Percentiles rank a stretch among this genome's conserved stretches.
Evolutionary conservation across 306 rosid species (phyloP).

Genomic region (Fragaria nilgerrensis): DNA sequence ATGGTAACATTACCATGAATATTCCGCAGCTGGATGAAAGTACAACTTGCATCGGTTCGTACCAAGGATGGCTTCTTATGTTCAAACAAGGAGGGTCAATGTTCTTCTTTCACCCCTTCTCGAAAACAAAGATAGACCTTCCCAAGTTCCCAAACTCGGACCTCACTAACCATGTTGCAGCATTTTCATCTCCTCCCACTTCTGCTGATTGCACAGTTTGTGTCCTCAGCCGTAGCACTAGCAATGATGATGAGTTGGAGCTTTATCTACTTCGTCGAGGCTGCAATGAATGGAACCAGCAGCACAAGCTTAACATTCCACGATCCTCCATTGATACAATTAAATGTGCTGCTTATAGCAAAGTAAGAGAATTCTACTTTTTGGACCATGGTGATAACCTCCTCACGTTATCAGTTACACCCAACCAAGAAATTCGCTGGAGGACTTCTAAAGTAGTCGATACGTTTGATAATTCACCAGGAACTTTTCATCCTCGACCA

Average conservation of each 20-base stretch:
- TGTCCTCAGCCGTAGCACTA: background rate
- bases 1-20: background rate
- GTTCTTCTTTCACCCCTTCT: slow-evolving; percentile 40
- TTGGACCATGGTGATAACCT: background rate
- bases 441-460: background rate
- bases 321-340: background rate
- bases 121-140: slow-evolving; percentile 25
- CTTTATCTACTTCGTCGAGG: background rate
- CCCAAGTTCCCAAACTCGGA: slow-evolving; percentile 22
- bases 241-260: background rate
- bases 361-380: slow-evolving; percentile 7
- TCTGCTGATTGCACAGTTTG: slow-evolving; percentile 19
- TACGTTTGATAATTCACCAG: no score
- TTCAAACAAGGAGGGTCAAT: slow-evolving; percentile 9
- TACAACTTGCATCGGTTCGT: slow-evolving; percentile 38
- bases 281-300: background rate
- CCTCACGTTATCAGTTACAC: background rate
- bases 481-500: background rate
- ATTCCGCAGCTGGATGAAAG: slow-evolving; percentile 19
- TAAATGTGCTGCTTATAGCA: background rate
- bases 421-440: background rate
- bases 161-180: slow-evolving; percentile 20
- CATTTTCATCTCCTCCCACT: slow-evolving; percentile 32
- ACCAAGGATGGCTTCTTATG: slow-evolving; percentile 38
- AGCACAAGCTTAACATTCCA: background rate